Evolutionary conservation across 768 basidiomycete species (phyloP).

Genomic region (Clitopilus passeckerianus): DNA sequence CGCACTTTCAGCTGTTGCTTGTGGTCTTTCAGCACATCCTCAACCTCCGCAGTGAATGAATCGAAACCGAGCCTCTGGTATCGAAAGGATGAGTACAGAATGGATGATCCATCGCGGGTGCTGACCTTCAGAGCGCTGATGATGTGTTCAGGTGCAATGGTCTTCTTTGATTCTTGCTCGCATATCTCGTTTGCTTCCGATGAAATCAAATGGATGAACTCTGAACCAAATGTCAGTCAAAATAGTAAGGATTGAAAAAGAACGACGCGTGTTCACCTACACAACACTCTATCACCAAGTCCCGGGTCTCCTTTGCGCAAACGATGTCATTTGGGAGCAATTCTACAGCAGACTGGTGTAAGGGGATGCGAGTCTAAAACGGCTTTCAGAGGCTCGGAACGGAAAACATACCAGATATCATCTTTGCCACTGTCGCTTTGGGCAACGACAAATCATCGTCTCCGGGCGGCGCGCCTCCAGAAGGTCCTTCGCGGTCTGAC

Average conservation of each 20-base stretch:
- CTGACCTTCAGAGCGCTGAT: constrained; percentile 82
- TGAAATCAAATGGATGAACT: constrained; percentile 97
- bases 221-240: constrained; percentile 34
- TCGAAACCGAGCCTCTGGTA: constrained; percentile 88
- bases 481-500: constrained; percentile 88
- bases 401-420: constrained; percentile 72
- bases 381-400: constrained; percentile 2
- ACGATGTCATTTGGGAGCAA: constrained; percentile 81
- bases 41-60: constrained; percentile 82
- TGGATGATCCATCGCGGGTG: constrained; percentile 2
- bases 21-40: constrained; percentile 92
- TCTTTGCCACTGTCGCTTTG: constrained; percentile 96
- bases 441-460: constrained; percentile 95
- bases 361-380: constrained; percentile 2
- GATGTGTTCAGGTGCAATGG: constrained; percentile 97
- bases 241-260: constrained; percentile 1
- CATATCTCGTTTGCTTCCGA: constrained; percentile 98
- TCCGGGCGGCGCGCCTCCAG: constrained; percentile 51
- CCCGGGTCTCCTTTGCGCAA: constrained; percentile 95
- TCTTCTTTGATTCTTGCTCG: constrained; percentile 97
- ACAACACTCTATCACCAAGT: constrained; percentile 97
- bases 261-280: constrained; percentile 72
- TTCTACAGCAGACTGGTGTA: constrained; percentile 43
- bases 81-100: constrained; percentile 4
- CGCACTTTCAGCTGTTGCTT: constrained; percentile 92